Percentiles rank a stretch among this genome's conserved stretches.
phyloP scores from a whole-genome alignment of 1,139 yeast species.

The Saccharomyces hybrid region DNA sequence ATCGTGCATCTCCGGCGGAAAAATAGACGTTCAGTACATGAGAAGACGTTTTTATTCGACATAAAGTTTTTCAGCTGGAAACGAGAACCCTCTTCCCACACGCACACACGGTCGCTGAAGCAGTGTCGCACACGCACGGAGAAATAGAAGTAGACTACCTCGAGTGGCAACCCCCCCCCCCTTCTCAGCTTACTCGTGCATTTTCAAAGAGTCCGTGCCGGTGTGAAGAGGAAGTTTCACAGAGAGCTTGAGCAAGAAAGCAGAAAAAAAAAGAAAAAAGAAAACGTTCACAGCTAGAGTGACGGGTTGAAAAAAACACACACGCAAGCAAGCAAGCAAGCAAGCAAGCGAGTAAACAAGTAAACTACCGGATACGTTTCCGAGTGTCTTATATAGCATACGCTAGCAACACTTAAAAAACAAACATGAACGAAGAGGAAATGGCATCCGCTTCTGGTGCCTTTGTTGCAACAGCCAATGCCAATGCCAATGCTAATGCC shows the following conservation, averaged over 20 bases:
- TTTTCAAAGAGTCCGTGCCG: neutral
- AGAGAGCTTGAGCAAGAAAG: neutral
- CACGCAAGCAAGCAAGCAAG: neutral
- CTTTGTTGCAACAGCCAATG: no score
- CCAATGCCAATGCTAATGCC: no score
- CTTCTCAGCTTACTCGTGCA: no score
- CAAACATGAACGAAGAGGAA: neutral
- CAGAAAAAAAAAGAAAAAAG: neutral
- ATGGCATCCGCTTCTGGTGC: neutral
- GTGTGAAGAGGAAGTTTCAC: neutral
- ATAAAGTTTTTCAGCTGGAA: slow-evolving; percentile 1
- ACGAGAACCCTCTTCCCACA: neutral
- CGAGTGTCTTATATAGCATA: no score
- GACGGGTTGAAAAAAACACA: neutral
- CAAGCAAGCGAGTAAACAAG: neutral
- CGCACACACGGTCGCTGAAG: neutral
- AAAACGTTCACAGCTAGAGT: neutral
- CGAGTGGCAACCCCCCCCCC: no score
- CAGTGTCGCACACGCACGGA: neutral
- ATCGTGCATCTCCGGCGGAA: slow-evolving; percentile 1
- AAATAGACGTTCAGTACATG: slow-evolving; percentile 1
- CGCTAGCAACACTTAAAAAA: neutral
- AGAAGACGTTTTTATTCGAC: slow-evolving; percentile 1
- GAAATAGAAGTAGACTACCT: neutral
- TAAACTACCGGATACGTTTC: no score